Percentiles rank a stretch among this genome's conserved stretches.
Evolutionary conservation across 139 green algal genomes (phyloP).

Genomic region (Eudorina sp.): DNA sequence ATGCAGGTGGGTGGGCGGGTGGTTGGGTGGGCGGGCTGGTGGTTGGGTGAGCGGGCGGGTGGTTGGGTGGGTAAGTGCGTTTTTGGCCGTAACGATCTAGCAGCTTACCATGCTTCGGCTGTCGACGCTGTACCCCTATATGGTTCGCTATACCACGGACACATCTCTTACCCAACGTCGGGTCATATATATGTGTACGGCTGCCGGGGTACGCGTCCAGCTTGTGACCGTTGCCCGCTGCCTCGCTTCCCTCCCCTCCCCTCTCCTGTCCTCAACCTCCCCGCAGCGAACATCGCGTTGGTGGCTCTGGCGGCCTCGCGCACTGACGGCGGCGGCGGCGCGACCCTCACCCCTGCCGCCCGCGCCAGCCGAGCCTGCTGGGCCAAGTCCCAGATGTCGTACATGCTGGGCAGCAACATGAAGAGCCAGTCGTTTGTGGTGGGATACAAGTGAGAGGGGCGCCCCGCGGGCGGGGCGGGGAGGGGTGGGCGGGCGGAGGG

Average conservation of each 20-base stretch:
- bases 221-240: too few relatives aligned
- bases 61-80: too few relatives aligned
- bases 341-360: not conserved
- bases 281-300: slow-evolving; percentile 39
- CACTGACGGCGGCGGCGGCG: not conserved
- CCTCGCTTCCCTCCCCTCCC: not conserved
- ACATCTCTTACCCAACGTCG: too few relatives aligned
- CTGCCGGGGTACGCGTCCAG: too few relatives aligned
- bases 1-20: slow-evolving; percentile 26
- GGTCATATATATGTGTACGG: too few relatives aligned
- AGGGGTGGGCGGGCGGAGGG: too few relatives aligned
- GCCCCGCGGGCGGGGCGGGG: too few relatives aligned
- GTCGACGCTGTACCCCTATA: too few relatives aligned
- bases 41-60: too few relatives aligned
- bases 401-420: slow-evolving; percentile 38
- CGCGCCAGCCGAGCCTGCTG: not conserved
- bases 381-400: slow-evolving; percentile 23
- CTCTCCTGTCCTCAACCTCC: not conserved
- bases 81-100: too few relatives aligned
- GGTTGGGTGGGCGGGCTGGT: not conserved
- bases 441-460: slow-evolving; percentile 17
- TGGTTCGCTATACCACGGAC: too few relatives aligned
- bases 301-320: not conserved
- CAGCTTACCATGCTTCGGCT: too few relatives aligned
- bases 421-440: slow-evolving; percentile 38